Conservation (phyloP, 2,329 filamentous ascomycete species). For the Leptographium galeiforme region DNA sequence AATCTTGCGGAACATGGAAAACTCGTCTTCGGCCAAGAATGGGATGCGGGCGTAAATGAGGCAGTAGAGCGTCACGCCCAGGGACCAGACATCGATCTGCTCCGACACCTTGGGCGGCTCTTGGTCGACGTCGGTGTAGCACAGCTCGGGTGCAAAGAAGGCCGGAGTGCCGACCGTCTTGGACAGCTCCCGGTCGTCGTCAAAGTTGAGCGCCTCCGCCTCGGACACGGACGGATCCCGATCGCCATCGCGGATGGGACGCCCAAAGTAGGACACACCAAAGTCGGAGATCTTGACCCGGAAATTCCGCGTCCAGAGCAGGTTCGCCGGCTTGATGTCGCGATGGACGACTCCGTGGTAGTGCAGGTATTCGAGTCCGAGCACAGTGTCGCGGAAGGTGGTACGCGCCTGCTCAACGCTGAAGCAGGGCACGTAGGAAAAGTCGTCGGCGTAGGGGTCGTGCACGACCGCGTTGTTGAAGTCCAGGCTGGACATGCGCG, state of each 20-base stretch:
- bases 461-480: slow-evolving; percentile 43
- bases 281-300: slow-evolving; percentile 98
- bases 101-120: slow-evolving; percentile 70
- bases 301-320: slow-evolving; percentile 73
- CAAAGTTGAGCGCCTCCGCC: slow-evolving; percentile 73
- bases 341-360: slow-evolving; percentile 76
- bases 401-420: slow-evolving; percentile 70
- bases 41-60: slow-evolving; percentile 89
- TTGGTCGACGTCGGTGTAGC: slow-evolving; percentile 65
- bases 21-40: slow-evolving; percentile 84
- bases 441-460: slow-evolving; percentile 68
- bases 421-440: slow-evolving; percentile 86
- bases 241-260: slow-evolving; percentile 72
- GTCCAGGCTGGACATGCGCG: slow-evolving; percentile 54
- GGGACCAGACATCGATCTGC: slow-evolving; percentile 93
- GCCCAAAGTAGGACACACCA: slow-evolving; percentile 91
- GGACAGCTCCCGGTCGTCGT: slow-evolving; percentile 89
- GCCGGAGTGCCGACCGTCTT: slow-evolving; percentile 96
- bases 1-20: slow-evolving; percentile 81
- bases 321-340: slow-evolving; percentile 80
- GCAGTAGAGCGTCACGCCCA: slow-evolving; percentile 92
- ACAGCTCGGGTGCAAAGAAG: slow-evolving; percentile 94
- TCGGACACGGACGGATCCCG: slow-evolving; percentile 62
- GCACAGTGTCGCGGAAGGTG: slow-evolving; percentile 82
- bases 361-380: slow-evolving; percentile 87